These are phyloP conservation scores for Monascus purpureus DNA, from an alignment of 495 filamentous ascomycete species.

Conservation along the genomic window DNA sequence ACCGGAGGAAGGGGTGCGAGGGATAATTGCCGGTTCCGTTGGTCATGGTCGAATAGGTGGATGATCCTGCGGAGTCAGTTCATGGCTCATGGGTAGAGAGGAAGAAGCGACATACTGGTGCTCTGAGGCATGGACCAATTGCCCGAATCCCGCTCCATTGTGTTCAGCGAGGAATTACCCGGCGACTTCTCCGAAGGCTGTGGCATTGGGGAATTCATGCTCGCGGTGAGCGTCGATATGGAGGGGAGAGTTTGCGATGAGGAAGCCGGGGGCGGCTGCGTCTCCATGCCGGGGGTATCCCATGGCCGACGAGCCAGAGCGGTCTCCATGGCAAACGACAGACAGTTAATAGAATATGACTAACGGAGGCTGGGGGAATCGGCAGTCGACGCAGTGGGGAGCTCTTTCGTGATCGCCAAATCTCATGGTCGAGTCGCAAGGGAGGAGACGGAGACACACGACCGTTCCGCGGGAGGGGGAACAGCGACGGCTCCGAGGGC, in stretches of 20 bases:
- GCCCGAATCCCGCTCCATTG: slow-evolving; percentile 35
- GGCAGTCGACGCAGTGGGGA: too few relatives aligned
- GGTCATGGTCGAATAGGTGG: slow-evolving; percentile 37
- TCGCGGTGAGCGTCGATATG: slow-evolving; percentile 33
- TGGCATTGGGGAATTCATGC: slow-evolving; percentile 16
- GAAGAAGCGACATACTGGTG: slow-evolving; percentile 22
- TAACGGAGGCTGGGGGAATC: background rate
- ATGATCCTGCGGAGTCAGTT: slow-evolving; percentile 33
- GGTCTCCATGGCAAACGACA: slow-evolving; percentile 20
- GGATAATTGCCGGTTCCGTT: slow-evolving; percentile 37
- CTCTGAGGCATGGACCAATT: slow-evolving; percentile 40
- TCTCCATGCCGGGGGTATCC: slow-evolving; percentile 22
- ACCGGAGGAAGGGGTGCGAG: slow-evolving; percentile 32
- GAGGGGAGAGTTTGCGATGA: slow-evolving; percentile 34
- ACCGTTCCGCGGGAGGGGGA: too few relatives aligned
- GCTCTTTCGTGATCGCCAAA: too few relatives aligned
- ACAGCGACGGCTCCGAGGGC: too few relatives aligned
- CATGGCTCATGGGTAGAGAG: slow-evolving; percentile 1
- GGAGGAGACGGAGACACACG: too few relatives aligned
- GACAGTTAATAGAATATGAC: background rate
- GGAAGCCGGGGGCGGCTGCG: slow-evolving; percentile 18
- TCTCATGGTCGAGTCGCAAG: too few relatives aligned
- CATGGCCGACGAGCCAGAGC: slow-evolving; percentile 28
- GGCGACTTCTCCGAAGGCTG: slow-evolving; percentile 29
- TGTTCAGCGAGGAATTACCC: slow-evolving; percentile 31